Evolutionary conservation across 139 green algal species (phyloP).

Genomic region (Closterium sp.): DNA sequence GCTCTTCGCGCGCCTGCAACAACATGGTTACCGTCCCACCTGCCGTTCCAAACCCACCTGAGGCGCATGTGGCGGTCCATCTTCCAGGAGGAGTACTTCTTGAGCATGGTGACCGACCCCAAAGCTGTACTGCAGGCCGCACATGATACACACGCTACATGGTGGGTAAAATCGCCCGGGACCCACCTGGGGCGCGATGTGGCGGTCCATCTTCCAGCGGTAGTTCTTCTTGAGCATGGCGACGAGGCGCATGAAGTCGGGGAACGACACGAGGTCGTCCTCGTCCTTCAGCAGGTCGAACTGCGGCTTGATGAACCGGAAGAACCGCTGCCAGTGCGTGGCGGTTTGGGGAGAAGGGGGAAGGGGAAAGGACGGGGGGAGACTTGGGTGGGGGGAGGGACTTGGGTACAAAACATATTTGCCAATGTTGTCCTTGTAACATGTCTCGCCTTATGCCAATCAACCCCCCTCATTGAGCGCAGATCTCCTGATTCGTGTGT

Average conservation of each 20-base stretch:
- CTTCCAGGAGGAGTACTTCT: neutral
- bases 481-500: too few species aligned
- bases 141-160: too few species aligned
- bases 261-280: neutral
- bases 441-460: too few species aligned
- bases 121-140: too few species aligned
- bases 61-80: neutral
- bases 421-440: too few species aligned
- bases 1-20: neutral
- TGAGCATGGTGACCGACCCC: neutral
- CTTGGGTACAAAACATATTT: too few species aligned
- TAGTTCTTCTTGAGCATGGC: neutral
- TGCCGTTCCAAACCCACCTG: neutral
- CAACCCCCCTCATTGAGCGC: too few species aligned
- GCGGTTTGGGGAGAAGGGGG: too few species aligned
- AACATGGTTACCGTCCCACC: neutral
- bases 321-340: neutral
- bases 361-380: neutral
- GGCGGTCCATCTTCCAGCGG: conserved; percentile 1
- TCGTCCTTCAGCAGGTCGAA: neutral
- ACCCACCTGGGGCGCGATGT: neutral
- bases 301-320: neutral
- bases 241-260: neutral
- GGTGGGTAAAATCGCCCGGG: too few species aligned
- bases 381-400: too few species aligned